A percentile compares a stretch with the other conserved stretches of the same genome.
Conservation (phyloP, 176 grass and related monocot genomes). For the Cenchrus fungigraminus region DNA sequence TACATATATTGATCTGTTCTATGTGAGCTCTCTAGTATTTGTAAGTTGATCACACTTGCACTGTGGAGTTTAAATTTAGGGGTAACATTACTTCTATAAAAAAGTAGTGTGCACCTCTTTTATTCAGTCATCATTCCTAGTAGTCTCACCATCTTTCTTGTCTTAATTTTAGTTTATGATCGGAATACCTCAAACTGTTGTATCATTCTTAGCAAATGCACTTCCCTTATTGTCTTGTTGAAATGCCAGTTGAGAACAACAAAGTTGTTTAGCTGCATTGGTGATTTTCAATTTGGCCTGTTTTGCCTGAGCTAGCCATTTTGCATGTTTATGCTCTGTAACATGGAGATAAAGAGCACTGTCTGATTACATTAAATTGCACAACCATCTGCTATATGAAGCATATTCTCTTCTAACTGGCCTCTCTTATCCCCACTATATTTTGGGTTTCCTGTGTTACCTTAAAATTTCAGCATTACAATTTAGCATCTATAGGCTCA, state of each 20-base stretch:
- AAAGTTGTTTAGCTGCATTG: neutral
- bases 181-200: neutral
- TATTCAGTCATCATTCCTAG: slow-evolving; percentile 5
- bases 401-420: neutral
- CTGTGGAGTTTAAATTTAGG: neutral
- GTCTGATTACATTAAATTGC: neutral
- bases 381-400: neutral
- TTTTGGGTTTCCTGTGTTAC: neutral
- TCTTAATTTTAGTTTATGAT: slow-evolving; percentile 5
- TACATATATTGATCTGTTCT: neutral
- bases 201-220: neutral
- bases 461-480: slow-evolving; percentile 4
- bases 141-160: neutral
- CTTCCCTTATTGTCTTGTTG: neutral
- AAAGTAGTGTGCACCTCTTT: neutral
- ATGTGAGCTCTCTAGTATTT: slow-evolving; percentile 19
- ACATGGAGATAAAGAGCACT: neutral
- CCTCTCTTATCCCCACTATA: neutral
- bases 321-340: neutral
- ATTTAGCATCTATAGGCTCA: neutral
- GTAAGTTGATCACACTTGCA: neutral
- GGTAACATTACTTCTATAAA: neutral
- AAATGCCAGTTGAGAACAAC: neutral
- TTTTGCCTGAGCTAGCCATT: slow-evolving; percentile 7
- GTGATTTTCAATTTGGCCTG: neutral